These are phyloP conservation scores for Chrysanthemum lavandulifolium DNA, from an alignment of 129 eudicot species.

Conservation along the genomic window DNA sequence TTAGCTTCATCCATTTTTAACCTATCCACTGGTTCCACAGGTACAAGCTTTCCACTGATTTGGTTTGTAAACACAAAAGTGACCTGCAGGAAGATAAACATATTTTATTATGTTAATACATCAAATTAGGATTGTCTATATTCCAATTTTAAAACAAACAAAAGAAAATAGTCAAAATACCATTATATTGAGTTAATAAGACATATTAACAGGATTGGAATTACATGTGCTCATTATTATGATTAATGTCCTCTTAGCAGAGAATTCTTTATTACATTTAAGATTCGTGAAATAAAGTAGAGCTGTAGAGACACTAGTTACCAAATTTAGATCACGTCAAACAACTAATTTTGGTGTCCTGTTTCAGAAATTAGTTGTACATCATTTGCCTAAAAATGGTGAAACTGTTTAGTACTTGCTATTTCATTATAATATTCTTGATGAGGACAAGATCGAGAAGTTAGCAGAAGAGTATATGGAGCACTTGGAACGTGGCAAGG, in stretches of 20 bases:
- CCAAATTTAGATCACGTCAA: neutral
- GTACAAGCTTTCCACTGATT: constrained; percentile 91
- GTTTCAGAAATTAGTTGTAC: neutral
- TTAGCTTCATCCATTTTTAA: constrained; percentile 33
- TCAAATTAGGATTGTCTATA: neutral
- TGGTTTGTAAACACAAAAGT: constrained; percentile 92
- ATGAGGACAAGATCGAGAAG: no score
- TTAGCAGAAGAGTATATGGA: no score
- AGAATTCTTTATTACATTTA: neutral
- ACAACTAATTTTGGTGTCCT: neutral
- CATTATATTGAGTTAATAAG: neutral
- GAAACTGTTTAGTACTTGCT: neutral
- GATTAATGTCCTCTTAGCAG: neutral
- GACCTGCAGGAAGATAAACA: constrained; percentile 43
- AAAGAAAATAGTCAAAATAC: no score
- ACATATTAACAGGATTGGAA: neutral
- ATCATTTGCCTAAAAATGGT: neutral
- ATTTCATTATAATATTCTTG: no score
- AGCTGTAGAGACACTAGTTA: neutral
- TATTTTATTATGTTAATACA: neutral
- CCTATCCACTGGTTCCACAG: constrained; percentile 62
- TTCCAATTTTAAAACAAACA: neutral
- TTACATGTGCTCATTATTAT: neutral
- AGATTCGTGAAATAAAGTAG: neutral
- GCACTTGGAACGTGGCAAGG: no score